Evolutionary conservation across 2,329 filamentous ascomycete species (phyloP), one percentile per base, ranked within the genome.

Genomic region (Arthrobotrys sinensis): DNA sequence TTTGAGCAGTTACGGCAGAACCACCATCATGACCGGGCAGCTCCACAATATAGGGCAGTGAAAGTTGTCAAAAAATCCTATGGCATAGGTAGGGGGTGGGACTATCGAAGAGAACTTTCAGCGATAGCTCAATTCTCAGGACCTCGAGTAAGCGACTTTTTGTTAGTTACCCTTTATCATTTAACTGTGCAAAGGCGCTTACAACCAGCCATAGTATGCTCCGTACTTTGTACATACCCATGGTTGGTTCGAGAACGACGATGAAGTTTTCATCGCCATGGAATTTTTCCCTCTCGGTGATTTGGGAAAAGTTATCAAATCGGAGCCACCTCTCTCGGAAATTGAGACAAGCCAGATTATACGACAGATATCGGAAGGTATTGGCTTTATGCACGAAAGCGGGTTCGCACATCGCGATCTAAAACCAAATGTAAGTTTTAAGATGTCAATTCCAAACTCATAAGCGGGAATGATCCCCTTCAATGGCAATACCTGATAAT

Each of bases 291-390:
- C 67, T n/a, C 45, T 72, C 16, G 79, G 80, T 3, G 80, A 80
- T 60, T 63, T 82, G 4, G 60, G 40, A 28, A 48, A 70, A 40
- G 69, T 80, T 64, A 45, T 80, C 85, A 19, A 85, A 80, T 53
- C 80, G 1, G 32, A 8, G 12, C 66, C 52, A 45, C 57, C 60
- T 50, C 24, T 70, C 19, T 34, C 66, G 34, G 66, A 70, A 45
- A 19, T 8, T 4, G 66, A 70, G 21, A 43, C 43, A 32, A 38
- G 43, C 10, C 52, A 70, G 14, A 70, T 70, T 21, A 62, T 43
- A 36, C 48, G 46, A n/a, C 66, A 70, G 16, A 16, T 70, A n/a
- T 28, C 48, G 10, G 34, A 55, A n/a, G 66, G 66, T 19, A 43
- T 70, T 52, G 53, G 66, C 10, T 50, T 62, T 32, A 70, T 70